Evolutionary conservation across 2,329 filamentous ascomycete species (phyloP).

Genomic region (Cytospora chrysosperma): DNA sequence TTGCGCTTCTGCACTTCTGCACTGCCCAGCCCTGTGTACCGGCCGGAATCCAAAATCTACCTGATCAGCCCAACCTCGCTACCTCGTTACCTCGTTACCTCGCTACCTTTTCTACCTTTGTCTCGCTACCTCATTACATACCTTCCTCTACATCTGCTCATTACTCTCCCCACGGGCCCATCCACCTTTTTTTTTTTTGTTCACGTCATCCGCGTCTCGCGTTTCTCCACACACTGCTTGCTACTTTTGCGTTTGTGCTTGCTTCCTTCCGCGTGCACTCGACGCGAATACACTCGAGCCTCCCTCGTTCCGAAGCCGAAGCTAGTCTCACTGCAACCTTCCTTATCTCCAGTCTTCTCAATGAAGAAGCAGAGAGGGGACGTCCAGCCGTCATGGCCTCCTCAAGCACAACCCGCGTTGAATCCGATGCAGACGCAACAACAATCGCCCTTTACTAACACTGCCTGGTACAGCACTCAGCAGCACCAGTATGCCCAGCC

Average conservation of each 20-base stretch:
- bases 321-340: background rate
- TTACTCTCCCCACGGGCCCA: slow-evolving; percentile 12
- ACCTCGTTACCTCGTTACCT: slow-evolving; percentile 13
- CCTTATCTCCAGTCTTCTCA: slow-evolving; percentile 14
- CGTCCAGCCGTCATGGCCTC: slow-evolving; percentile 32
- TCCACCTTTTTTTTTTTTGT: slow-evolving; percentile 13
- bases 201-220: slow-evolving; percentile 24
- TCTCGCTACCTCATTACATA: slow-evolving; percentile 18
- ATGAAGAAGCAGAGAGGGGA: slow-evolving; percentile 29
- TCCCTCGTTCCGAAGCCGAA: background rate
- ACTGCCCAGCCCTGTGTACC: slow-evolving; percentile 12
- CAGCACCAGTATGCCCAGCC: slow-evolving; percentile 51
- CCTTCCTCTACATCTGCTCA: background rate
- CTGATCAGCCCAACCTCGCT: slow-evolving; percentile 12
- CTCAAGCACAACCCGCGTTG: slow-evolving; percentile 31
- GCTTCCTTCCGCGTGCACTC: slow-evolving; percentile 14
- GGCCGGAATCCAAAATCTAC: slow-evolving; percentile 5
- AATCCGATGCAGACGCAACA: slow-evolving; percentile 29
- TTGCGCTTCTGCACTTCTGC: background rate
- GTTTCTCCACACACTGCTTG: slow-evolving; percentile 10
- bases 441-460: slow-evolving; percentile 37
- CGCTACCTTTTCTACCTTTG: slow-evolving; percentile 15
- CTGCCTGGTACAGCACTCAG: slow-evolving; percentile 40
- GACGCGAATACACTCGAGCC: slow-evolving; percentile 13
- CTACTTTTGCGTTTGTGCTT: slow-evolving; percentile 4